Evolutionary conservation across 2,329 filamentous ascomycete species (phyloP).

Genomic region (Akanthomyces uredinophilus): DNA sequence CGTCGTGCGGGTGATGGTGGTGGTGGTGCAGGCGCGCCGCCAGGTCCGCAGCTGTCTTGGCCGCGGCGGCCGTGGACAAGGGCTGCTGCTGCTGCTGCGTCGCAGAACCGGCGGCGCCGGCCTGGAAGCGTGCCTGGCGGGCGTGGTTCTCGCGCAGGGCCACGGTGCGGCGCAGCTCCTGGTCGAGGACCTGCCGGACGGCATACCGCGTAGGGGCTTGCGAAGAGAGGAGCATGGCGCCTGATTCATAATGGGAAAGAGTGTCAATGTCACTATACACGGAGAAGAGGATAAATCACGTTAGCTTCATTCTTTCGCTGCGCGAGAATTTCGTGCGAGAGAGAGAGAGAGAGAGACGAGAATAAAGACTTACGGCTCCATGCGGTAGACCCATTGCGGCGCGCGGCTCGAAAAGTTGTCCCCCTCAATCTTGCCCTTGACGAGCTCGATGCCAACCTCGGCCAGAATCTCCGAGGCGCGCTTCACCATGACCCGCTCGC

Average conservation of each 20-base stretch:
- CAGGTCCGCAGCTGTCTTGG: conserved; percentile 34
- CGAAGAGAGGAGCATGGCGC: conserved; percentile 48
- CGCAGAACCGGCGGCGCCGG: too few relatives aligned
- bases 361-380: conserved; percentile 72
- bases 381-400: conserved; percentile 78
- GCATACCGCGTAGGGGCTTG: conserved; percentile 80
- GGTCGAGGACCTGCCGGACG: conserved; percentile 86
- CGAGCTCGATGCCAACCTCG: conserved; percentile 76
- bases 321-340: too few relatives aligned
- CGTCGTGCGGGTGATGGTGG: conserved; percentile 23
- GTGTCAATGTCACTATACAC: conserved; percentile 62
- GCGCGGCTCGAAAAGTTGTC: conserved; percentile 55
- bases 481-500: conserved; percentile 74
- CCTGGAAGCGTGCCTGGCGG: conserved; percentile 59
- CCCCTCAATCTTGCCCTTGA: conserved; percentile 72
- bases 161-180: conserved; percentile 75
- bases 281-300: not conserved
- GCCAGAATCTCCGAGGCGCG: conserved; percentile 76
- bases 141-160: conserved; percentile 60
- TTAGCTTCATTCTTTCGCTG: not conserved
- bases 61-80: conserved; percentile 13
- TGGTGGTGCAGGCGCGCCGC: conserved; percentile 21
- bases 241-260: conserved; percentile 69
- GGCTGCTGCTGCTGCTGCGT: conserved; percentile 14
- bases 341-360: not conserved